These are phyloP conservation scores for Calonectria naviculata DNA, from an alignment of 2,329 filamentous ascomycete genomes.

Conservation along the genomic window DNA sequence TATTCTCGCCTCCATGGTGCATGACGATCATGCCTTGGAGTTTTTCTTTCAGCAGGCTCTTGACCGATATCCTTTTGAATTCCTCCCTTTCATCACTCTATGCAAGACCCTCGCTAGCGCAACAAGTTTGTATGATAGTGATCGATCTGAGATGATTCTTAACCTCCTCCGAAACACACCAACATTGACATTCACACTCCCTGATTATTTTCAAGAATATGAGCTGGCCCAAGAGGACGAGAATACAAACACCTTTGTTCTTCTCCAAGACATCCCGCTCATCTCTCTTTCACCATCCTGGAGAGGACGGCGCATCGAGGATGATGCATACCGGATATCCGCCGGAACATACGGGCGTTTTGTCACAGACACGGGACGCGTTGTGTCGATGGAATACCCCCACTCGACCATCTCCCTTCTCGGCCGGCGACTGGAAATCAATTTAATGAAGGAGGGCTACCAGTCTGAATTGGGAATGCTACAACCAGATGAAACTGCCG, in stretches of 20 bases:
- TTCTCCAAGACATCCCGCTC: constrained; percentile 72
- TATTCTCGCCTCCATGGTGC: constrained; percentile 47
- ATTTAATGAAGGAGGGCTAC: constrained; percentile 67
- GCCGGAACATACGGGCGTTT: constrained; percentile 77
- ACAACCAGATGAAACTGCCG: constrained; percentile 72
- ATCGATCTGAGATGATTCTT: constrained; percentile 64
- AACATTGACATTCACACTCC: constrained; percentile 82
- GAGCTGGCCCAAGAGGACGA: constrained; percentile 86
- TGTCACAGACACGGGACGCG: constrained; percentile 80
- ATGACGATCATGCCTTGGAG: constrained; percentile 61
- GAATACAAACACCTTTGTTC: constrained; percentile 81
- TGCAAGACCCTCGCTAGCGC: constrained; percentile 70
- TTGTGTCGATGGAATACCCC: constrained; percentile 80
- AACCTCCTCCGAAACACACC: constrained; percentile 75
- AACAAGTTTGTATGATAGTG: constrained; percentile 43
- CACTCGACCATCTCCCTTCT: constrained; percentile 86
- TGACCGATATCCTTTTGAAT: constrained; percentile 87
- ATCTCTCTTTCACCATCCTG: constrained; percentile 63
- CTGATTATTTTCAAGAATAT: constrained; percentile 78
- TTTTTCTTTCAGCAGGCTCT: constrained; percentile 75
- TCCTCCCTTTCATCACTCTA: constrained; percentile 79
- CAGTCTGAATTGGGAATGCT: constrained; percentile 64
- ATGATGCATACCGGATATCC: constrained; percentile 71
- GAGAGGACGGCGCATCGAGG: constrained; percentile 55
- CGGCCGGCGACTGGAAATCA: constrained; percentile 79